phyloP scores from a whole-genome alignment of 2,329 filamentous ascomycete genomes.

The Exophiala aquamarina region DNA sequence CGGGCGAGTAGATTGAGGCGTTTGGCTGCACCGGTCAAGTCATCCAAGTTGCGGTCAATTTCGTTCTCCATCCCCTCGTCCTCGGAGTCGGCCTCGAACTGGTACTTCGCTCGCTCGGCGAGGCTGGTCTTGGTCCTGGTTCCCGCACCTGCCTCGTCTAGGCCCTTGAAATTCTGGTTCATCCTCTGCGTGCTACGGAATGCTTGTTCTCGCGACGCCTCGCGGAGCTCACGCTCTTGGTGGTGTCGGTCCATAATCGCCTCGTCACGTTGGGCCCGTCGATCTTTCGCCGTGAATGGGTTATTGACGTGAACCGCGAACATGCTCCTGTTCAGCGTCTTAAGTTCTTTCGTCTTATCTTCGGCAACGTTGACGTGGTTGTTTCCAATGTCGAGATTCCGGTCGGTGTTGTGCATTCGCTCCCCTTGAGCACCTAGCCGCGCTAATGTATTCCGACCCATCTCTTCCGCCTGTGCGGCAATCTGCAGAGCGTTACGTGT shows the following conservation, averaged over 20 bases:
- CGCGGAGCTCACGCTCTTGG: constrained; percentile 55
- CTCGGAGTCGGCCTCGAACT: constrained; percentile 73
- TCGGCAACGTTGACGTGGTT: constrained; percentile 74
- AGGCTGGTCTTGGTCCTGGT: constrained; percentile 53
- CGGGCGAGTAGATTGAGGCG: constrained; percentile 71
- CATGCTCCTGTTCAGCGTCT: constrained; percentile 85
- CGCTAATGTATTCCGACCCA: constrained; percentile 69
- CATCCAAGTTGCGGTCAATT: constrained; percentile 66
- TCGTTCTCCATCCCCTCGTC: constrained; percentile 70
- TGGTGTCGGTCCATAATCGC: constrained; percentile 66
- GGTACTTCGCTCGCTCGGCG: constrained; percentile 69
- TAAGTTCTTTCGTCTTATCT: constrained; percentile 78
- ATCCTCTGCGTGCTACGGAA: constrained; percentile 56
- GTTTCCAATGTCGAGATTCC: constrained; percentile 76
- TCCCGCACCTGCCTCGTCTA: constrained; percentile 54
- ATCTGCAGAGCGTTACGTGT: constrained; percentile 69
- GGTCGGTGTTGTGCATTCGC: constrained; percentile 76
- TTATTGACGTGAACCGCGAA: constrained; percentile 79
- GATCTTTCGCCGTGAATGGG: constrained; percentile 71
- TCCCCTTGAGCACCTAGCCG: constrained; percentile 77
- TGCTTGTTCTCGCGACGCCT: constrained; percentile 56
- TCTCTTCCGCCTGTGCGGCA: constrained; percentile 68
- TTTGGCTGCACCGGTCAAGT: constrained; percentile 61
- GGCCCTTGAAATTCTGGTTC: constrained; percentile 66
- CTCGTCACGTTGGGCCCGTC: constrained; percentile 65